Conservation (phyloP, 192 early-diverging fungal species). For the Coemansia sp. region DNA sequence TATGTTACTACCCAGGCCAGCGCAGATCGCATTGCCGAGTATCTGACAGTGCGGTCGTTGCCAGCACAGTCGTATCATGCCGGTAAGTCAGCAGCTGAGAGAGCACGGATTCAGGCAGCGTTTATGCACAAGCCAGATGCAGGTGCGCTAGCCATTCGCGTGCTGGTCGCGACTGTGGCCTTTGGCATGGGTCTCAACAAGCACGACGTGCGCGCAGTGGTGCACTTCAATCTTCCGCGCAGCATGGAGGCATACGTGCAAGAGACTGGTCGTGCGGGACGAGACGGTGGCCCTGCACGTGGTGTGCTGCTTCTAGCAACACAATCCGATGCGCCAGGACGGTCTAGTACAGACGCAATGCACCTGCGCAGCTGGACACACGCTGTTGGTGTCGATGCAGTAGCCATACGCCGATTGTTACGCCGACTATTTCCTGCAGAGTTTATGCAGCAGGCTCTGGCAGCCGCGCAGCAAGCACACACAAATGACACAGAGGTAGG, state of each 20-base stretch:
- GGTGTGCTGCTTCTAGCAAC: constrained; percentile 57
- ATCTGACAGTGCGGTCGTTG: constrained; percentile 62
- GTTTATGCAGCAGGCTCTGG: constrained; percentile 22
- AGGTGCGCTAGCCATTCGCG: constrained; percentile 46
- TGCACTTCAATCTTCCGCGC: constrained; percentile 70
- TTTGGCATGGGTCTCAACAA: constrained; percentile 79
- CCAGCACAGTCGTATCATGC: constrained; percentile 78
- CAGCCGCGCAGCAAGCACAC: constrained; percentile 1
- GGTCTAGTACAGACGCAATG: constrained; percentile 17
- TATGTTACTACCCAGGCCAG: constrained; percentile 64
- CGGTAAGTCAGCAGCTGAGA: constrained; percentile 59
- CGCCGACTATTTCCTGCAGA: constrained; percentile 22
- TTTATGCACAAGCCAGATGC: constrained; percentile 57
- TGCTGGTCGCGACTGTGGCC: constrained; percentile 72
- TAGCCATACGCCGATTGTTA: constrained; percentile 22
- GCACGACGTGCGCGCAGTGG: constrained; percentile 66
- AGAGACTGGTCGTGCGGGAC: constrained; percentile 68
- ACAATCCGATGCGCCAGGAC: neutral
- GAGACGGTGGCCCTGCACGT: constrained; percentile 55
- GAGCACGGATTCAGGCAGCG: constrained; percentile 60
- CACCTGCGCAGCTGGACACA: constrained; percentile 32
- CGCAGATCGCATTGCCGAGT: constrained; percentile 67
- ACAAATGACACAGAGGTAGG: neutral
- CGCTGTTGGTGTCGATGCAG: constrained; percentile 23
- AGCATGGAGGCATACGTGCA: constrained; percentile 76